phyloP scores from a whole-genome alignment of 2,329 filamentous ascomycete species.

The Cercospora janseana region DNA sequence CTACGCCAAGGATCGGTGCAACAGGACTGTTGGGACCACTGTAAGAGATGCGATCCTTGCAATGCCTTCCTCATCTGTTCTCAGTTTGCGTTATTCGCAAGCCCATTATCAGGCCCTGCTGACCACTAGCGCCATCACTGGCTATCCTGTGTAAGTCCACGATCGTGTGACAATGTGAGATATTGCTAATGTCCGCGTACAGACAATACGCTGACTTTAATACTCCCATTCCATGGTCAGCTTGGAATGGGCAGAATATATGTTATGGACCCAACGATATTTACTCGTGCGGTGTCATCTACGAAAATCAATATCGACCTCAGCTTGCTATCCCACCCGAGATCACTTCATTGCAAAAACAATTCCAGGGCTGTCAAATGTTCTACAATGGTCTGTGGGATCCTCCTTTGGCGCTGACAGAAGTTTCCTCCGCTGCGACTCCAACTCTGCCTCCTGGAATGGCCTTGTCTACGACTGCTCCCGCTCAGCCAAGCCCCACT shows the following conservation, averaged over 20 bases:
- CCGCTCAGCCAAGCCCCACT: conserved; percentile 17
- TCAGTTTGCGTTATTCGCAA: conserved; percentile 34
- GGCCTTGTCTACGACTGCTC: conserved; percentile 2
- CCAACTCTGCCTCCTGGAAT: conserved; percentile 19
- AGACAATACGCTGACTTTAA: conserved; percentile 36
- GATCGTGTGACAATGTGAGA: too few relatives aligned
- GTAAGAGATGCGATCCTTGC: conserved; percentile 32
- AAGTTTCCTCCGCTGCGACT: conserved; percentile 17
- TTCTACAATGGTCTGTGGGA: conserved; percentile 36
- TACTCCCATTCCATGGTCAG: conserved; percentile 32
- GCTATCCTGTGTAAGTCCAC: conserved; percentile 33
- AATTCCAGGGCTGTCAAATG: conserved; percentile 32
- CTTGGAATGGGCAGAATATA: conserved; percentile 30
- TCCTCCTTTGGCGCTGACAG: conserved; percentile 29
- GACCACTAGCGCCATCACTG: conserved; percentile 28
- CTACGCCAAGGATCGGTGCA: conserved; percentile 32
- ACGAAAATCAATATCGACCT: conserved; percentile 28
- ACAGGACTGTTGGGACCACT: conserved; percentile 21
- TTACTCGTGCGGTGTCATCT: conserved; percentile 28
- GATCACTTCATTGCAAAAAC: conserved; percentile 29
- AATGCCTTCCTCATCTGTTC: conserved; percentile 32
- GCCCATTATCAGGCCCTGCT: conserved; percentile 30
- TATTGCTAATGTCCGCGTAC: too few relatives aligned
- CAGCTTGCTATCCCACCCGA: conserved; percentile 34
- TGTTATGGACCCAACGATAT: conserved; percentile 23